phyloP scores from a whole-genome alignment of 805 yeast genomes.

The Hanseniaspora lindneri region DNA sequence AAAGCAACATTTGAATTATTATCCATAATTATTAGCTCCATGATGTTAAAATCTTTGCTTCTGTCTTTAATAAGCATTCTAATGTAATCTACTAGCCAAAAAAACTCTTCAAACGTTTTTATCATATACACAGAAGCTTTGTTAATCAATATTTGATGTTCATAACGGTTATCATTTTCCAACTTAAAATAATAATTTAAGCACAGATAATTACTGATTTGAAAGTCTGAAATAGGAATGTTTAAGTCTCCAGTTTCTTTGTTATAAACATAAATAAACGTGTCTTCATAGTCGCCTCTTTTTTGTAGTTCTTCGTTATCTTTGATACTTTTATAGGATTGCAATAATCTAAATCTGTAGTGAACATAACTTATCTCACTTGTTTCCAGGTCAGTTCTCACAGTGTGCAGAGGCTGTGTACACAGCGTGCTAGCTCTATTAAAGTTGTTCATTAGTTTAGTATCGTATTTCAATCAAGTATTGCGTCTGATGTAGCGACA shows the following conservation, averaged over 20 bases:
- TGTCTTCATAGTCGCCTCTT: too few species aligned
- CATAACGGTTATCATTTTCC: too few species aligned
- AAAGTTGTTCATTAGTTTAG: neutral
- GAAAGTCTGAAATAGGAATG: neutral
- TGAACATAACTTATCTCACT: neutral
- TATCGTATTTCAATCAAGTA: too few species aligned
- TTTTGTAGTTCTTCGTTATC: too few species aligned
- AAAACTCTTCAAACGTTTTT: neutral
- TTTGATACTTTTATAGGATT: neutral
- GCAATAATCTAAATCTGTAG: neutral
- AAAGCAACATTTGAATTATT: neutral
- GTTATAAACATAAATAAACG: neutral
- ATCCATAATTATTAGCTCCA: neutral
- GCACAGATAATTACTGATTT: neutral
- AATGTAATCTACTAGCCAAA: neutral
- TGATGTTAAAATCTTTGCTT: neutral
- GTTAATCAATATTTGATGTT: neutral
- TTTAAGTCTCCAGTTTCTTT: neutral
- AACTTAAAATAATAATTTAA: neutral
- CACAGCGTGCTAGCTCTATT: neutral
- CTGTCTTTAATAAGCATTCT: neutral
- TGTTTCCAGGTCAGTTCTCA: neutral
- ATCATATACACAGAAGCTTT: neutral
- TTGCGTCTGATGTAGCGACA: too few species aligned
- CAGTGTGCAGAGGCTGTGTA: neutral